Evolutionary conservation across 805 yeast genomes (phyloP).

Genomic region (Kuraishia piskuri): DNA sequence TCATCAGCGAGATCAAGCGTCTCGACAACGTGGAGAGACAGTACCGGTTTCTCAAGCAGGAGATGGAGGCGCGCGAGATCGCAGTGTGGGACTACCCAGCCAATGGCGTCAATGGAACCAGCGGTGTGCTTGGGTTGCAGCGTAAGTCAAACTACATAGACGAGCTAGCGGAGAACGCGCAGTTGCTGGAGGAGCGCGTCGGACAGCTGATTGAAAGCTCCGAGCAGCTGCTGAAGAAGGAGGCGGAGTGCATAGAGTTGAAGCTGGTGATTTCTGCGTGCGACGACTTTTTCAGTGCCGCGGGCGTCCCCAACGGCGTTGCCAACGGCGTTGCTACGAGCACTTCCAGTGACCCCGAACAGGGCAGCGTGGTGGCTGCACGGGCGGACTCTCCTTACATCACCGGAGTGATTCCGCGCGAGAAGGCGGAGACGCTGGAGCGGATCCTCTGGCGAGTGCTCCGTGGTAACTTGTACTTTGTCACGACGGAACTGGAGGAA

Average conservation of each 20-base stretch:
- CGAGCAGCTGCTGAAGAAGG: constrained; percentile 51
- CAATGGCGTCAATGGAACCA: neutral
- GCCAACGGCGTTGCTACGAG: neutral
- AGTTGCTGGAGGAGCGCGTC: constrained; percentile 65
- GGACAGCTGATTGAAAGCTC: constrained; percentile 62
- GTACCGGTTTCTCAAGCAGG: constrained; percentile 42
- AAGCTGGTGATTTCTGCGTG: constrained; percentile 51
- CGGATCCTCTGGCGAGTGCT: constrained; percentile 86
- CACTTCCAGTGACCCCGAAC: neutral
- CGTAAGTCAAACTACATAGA: constrained; percentile 35
- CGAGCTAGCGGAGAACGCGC: constrained; percentile 54
- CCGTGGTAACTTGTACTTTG: constrained; percentile 84
- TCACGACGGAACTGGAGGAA: constrained; percentile 63
- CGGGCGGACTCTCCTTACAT: constrained; percentile 28
- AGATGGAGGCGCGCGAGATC: constrained; percentile 35
- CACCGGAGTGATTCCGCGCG: constrained; percentile 77
- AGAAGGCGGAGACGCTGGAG: constrained; percentile 61
- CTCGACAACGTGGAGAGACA: constrained; percentile 86
- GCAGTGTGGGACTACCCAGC: neutral
- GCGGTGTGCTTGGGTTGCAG: neutral
- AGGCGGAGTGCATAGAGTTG: constrained; percentile 61
- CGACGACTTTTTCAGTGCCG: constrained; percentile 32
- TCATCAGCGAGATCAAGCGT: constrained; percentile 78
- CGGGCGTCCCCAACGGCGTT: neutral
- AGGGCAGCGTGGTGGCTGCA: neutral